Conservation (phyloP, 148 eudicot genomes). For the Dysphania ambrosioides region DNA sequence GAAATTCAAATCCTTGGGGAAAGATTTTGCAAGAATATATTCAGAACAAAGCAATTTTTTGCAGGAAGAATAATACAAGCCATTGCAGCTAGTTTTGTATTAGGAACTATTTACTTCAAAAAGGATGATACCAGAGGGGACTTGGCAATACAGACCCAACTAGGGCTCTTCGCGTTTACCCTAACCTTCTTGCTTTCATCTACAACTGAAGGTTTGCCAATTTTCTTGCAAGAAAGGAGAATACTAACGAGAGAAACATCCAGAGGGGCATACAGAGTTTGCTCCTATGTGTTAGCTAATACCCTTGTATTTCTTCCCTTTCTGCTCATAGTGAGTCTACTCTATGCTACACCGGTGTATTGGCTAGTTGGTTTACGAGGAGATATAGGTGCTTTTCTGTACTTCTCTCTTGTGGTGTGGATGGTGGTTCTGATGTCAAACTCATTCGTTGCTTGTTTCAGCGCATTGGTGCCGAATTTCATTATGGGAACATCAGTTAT, state of each 20-base stretch:
- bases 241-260: conserved; percentile 79
- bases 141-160: conserved; percentile 54
- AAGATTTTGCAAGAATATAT: conserved; percentile 72
- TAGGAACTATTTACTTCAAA: conserved; percentile 72
- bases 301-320: conserved; percentile 79
- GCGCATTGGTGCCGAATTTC: conserved; percentile 86
- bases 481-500: conserved; percentile 94
- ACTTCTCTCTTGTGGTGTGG: conserved; percentile 83
- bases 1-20: conserved; percentile 66
- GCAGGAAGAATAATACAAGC: conserved; percentile 71
- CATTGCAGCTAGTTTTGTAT: conserved; percentile 52
- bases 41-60: conserved; percentile 82
- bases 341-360: conserved; percentile 67
- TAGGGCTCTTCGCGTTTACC: conserved; percentile 83
- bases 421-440: conserved; percentile 82
- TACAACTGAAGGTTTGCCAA: conserved; percentile 88
- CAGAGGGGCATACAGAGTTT: conserved; percentile 86
- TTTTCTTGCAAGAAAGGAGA: conserved; percentile 87
- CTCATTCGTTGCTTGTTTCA: conserved; percentile 87
- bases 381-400: conserved; percentile 51
- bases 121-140: conserved; percentile 37
- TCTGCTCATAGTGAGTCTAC: conserved; percentile 51
- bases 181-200: conserved; percentile 90
- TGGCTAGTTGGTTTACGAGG: conserved; percentile 76
- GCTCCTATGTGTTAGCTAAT: conserved; percentile 80